These are phyloP conservation scores for Candida sp. DNA, from an alignment of 1,139 yeast genomes.

Conservation along the genomic window DNA sequence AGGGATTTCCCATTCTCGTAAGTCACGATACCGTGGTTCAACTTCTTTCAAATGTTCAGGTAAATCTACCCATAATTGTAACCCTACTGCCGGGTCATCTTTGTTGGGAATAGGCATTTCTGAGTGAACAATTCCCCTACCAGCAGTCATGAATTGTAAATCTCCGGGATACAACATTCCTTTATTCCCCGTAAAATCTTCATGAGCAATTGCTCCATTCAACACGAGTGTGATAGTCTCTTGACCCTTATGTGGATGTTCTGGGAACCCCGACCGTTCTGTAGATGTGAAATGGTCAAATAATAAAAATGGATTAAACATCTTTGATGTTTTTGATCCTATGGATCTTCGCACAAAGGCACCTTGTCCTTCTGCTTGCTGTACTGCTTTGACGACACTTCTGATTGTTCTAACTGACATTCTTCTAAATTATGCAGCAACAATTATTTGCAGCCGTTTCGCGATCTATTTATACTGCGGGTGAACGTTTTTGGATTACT, in stretches of 20 bases:
- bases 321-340: slow-evolving; percentile 64
- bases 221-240: slow-evolving; percentile 79
- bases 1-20: slow-evolving; percentile 71
- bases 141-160: slow-evolving; percentile 94
- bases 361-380: slow-evolving; percentile 86
- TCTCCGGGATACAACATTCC: slow-evolving; percentile 85
- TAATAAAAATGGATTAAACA: slow-evolving; percentile 81
- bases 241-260: slow-evolving; percentile 92
- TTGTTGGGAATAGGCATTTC: slow-evolving; percentile 75
- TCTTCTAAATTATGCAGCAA: not conserved
- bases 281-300: slow-evolving; percentile 67
- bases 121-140: slow-evolving; percentile 82
- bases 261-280: slow-evolving; percentile 75
- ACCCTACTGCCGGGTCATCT: slow-evolving; percentile 60
- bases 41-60: slow-evolving; percentile 67
- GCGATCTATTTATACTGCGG: not conserved
- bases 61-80: slow-evolving; percentile 92
- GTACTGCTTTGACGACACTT: slow-evolving; percentile 61
- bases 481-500: too few species aligned
- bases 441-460: not conserved
- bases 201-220: slow-evolving; percentile 82
- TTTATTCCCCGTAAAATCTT: slow-evolving; percentile 82
- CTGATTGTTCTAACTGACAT: slow-evolving; percentile 46
- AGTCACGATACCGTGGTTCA: slow-evolving; percentile 80
- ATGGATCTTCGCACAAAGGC: slow-evolving; percentile 82